Evolutionary conservation across 2,329 filamentous ascomycete species (phyloP).

Genomic region (Metarhizium album): DNA sequence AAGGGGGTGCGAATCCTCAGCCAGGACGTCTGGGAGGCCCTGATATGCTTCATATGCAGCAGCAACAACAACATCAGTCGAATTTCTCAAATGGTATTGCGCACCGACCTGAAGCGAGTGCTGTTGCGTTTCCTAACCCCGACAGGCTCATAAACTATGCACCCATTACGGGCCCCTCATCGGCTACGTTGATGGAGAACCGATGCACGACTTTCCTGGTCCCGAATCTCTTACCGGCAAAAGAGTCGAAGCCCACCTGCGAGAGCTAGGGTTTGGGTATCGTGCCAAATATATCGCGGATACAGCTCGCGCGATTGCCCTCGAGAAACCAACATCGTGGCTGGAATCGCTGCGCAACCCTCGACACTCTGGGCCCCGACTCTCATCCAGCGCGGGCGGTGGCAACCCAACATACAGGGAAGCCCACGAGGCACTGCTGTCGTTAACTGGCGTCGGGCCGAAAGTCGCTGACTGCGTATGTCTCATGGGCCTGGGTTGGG

Average conservation of each 20-base stretch:
- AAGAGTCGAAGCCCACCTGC: slow-evolving; percentile 69
- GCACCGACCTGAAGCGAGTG: no score
- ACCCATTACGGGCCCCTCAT: slow-evolving; percentile 71
- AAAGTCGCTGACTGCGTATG: slow-evolving; percentile 97
- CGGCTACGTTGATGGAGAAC: slow-evolving; percentile 54
- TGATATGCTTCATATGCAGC: slow-evolving; percentile 93
- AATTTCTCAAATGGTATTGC: slow-evolving; percentile 80
- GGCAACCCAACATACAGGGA: slow-evolving; percentile 52
- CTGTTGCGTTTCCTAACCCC: not conserved
- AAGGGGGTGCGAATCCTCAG: slow-evolving; percentile 83
- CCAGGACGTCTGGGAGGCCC: slow-evolving; percentile 92
- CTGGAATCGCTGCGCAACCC: slow-evolving; percentile 69
- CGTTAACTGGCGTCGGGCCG: slow-evolving; percentile 80
- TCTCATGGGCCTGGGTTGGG: slow-evolving; percentile 93
- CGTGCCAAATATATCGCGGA: slow-evolving; percentile 84
- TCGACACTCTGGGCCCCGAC: slow-evolving; percentile 49
- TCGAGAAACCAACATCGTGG: slow-evolving; percentile 62
- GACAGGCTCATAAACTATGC: slow-evolving; percentile 74
- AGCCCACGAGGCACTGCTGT: slow-evolving; percentile 71
- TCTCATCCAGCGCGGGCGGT: slow-evolving; percentile 15
- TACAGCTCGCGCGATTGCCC: slow-evolving; percentile 66
- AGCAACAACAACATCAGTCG: slow-evolving; percentile 97
- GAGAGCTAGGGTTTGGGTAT: slow-evolving; percentile 86
- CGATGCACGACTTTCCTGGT: slow-evolving; percentile 80
- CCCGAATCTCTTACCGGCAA: slow-evolving; percentile 61